Evolutionary conservation across 1,139 yeast genomes (phyloP).

Genomic region (Yamadazyma jaroonii): DNA sequence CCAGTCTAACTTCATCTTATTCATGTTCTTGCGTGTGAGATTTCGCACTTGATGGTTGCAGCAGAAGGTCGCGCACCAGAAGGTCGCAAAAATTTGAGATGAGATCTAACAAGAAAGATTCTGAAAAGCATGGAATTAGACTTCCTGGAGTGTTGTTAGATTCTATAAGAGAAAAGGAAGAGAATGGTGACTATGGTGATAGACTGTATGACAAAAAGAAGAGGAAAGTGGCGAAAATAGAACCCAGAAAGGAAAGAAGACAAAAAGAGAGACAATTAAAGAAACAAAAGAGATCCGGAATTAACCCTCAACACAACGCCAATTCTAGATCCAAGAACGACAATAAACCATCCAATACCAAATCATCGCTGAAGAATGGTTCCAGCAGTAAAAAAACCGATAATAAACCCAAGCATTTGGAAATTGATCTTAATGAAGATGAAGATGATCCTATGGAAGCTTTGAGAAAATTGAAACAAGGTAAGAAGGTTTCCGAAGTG

Average conservation of each 20-base stretch:
- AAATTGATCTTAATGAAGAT: slow-evolving; percentile 10
- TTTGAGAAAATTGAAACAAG: slow-evolving; percentile 20
- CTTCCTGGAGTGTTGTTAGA: slow-evolving; percentile 69
- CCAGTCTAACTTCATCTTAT: slow-evolving; percentile 33
- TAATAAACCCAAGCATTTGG: slow-evolving; percentile 12
- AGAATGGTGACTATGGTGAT: slow-evolving; percentile 43
- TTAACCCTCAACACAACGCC: background rate
- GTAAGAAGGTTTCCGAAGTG: slow-evolving; percentile 13
- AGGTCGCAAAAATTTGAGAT: slow-evolving; percentile 7
- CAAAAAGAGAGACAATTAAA: slow-evolving; percentile 53
- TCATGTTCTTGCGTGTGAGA: slow-evolving; percentile 21
- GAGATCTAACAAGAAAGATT: slow-evolving; percentile 10
- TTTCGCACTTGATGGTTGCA: background rate
- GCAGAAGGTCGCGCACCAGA: background rate
- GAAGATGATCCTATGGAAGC: slow-evolving; percentile 24
- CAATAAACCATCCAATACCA: too few species aligned
- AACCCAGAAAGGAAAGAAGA: slow-evolving; percentile 54
- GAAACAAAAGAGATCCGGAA: slow-evolving; percentile 39
- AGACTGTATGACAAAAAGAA: slow-evolving; percentile 12
- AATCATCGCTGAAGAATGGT: too few species aligned
- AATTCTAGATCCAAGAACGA: background rate
- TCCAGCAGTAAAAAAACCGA: background rate
- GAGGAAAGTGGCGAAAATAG: slow-evolving; percentile 22
- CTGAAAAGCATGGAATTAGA: slow-evolving; percentile 45
- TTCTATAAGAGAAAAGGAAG: slow-evolving; percentile 50